Evolutionary conservation across 2,329 filamentous ascomycete genomes (phyloP), one percentile per base, ranked within the genome.

Genomic region (Clarireedia homoeocarpa): DNA sequence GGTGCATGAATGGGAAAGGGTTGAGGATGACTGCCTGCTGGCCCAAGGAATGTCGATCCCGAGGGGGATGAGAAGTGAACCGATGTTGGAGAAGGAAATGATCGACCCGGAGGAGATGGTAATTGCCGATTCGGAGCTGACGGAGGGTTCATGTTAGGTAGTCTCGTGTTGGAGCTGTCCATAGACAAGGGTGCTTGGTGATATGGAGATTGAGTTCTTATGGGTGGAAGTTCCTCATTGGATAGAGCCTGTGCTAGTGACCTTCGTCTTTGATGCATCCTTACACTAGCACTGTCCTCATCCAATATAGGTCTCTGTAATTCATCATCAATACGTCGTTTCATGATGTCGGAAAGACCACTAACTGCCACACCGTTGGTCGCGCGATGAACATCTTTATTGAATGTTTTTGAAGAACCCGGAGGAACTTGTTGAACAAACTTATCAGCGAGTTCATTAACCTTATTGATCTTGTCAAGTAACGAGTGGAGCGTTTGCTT

Each of bases 91-190:
- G 66, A 68, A 17, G 62, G 58, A 4, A 68, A 56, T 14, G 67
- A 63, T 36, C 66, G 62, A 17, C 64, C 62, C 24, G 67, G 64
- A 44, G 67, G 66, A n/a, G 67, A 67, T 20, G 64, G 62, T 30
- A 68, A 55, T 26, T 69, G 67, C n/a, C 64, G 63, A 49, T 56
- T 63, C 26, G 60, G 61, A 20, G 63, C 60, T n/a, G 62, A 59
- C 10, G 66, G 66, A 45, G 64, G 66, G 49, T 68, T 65, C 67
- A 70, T 68, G 24, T 56, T 61, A 9, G 63, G 62, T 2, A 58
- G 42, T 51, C 59, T 61, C 26, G 47, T 59, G 26, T 48, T 58
- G 15, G 59, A 46, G 10, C 49, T 49, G 9, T 63, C 61, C 7
- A 48, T 40, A 39, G 49, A 48, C 10, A 51, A 39, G 6, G 53